These are phyloP conservation scores for Moniliophthora roreri DNA, from an alignment of 1,284 basidiomycete species.

Conservation along the genomic window DNA sequence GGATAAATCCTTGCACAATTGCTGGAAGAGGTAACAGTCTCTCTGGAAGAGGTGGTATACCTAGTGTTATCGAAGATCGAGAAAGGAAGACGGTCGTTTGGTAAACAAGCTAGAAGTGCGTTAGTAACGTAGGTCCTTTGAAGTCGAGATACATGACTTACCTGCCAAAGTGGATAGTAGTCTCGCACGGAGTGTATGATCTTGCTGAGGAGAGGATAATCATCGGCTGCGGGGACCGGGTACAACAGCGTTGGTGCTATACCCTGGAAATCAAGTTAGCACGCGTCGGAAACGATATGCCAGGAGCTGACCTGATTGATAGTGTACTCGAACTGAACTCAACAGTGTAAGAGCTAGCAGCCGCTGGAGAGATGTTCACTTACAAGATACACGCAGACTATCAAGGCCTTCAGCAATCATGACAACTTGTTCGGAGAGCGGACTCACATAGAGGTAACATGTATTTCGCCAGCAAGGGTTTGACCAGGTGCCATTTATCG, in stretches of 20 bases:
- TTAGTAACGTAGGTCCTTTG: not conserved
- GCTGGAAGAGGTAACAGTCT: conserved; percentile 75
- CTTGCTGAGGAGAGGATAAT: conserved; percentile 64
- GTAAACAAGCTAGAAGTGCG: conserved; percentile 62
- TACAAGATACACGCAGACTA: conserved; percentile 79
- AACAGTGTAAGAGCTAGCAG: not conserved
- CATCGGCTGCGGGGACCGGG: conserved; percentile 68
- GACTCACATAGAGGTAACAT: conserved; percentile 80
- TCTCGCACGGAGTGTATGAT: conserved; percentile 87
- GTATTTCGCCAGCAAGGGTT: conserved; percentile 73
- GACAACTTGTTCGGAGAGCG: conserved; percentile 4
- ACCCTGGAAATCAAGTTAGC: conserved; percentile 47
- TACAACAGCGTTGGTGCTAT: conserved; percentile 92
- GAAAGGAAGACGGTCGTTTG: conserved; percentile 96
- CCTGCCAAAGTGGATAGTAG: conserved; percentile 96
- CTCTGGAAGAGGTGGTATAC: conserved; percentile 80
- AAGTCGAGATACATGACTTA: conserved; percentile 29
- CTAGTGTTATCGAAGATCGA: conserved; percentile 88
- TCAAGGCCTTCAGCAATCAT: conserved; percentile 10
- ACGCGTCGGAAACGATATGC: not conserved
- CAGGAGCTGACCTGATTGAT: conserved; percentile 74
- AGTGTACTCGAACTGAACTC: conserved; percentile 80
- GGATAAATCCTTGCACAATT: conserved; percentile 64
- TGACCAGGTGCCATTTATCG: conserved; percentile 80
- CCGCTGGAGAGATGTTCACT: conserved; percentile 26